A percentile compares a stretch with the other conserved stretches of the same genome.
phyloP scores from a whole-genome alignment of 768 basidiomycete genomes.

The Panaeolus papilionaceus region DNA sequence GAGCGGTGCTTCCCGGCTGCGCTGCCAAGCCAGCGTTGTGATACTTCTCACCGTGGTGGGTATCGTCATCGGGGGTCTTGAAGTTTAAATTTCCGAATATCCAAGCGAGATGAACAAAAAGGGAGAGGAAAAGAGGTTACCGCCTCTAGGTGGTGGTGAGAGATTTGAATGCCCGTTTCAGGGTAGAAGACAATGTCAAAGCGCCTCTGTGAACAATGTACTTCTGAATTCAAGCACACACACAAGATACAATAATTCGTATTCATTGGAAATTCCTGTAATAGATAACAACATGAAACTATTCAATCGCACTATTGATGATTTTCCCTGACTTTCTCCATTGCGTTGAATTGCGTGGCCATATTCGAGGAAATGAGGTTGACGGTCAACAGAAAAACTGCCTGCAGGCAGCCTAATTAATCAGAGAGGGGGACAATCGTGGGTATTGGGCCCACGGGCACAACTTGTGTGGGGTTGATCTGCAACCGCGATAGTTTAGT shows the following conservation, averaged over 20 bases:
- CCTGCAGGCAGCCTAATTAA: background rate
- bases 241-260: background rate
- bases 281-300: background rate
- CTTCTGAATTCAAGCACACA: background rate
- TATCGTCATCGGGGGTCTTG: background rate
- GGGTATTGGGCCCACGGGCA: constrained; percentile 77
- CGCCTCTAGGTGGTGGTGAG: background rate
- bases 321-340: background rate
- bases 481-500: constrained; percentile 32
- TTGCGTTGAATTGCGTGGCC: background rate
- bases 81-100: background rate
- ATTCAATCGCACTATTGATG: background rate
- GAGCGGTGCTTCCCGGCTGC: background rate
- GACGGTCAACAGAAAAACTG: background rate
- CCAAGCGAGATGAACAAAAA: background rate
- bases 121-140: background rate
- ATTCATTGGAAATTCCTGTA: background rate
- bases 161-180: background rate
- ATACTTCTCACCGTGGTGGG: background rate
- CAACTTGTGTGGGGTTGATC: constrained; percentile 82
- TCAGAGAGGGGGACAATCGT: constrained; percentile 64
- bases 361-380: background rate
- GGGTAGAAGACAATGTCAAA: background rate
- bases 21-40: background rate
- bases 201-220: background rate